phyloP scores from a whole-genome alignment of 768 basidiomycete genomes.

The Lyophyllum atratum region DNA sequence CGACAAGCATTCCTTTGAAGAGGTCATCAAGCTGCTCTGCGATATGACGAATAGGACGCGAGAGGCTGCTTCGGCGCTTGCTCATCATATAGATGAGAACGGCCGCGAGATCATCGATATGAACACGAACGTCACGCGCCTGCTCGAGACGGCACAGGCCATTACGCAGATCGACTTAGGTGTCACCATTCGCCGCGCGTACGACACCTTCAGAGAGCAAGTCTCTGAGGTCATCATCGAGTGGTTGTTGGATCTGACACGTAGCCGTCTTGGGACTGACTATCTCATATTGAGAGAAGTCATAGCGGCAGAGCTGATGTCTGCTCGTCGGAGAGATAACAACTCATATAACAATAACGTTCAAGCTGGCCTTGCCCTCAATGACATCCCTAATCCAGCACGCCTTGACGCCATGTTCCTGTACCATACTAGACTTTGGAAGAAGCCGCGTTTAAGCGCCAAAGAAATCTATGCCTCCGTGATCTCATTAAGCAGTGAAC shows the following conservation, averaged over 20 bases:
- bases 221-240: conserved; percentile 82
- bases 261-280: conserved; percentile 68
- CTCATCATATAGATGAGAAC: conserved; percentile 67
- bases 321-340: conserved; percentile 56
- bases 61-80: conserved; percentile 59
- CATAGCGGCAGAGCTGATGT: conserved; percentile 68
- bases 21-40: conserved; percentile 74
- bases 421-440: conserved; percentile 86
- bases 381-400: conserved; percentile 52
- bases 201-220: conserved; percentile 89
- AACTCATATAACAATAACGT: conserved; percentile 43
- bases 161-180: conserved; percentile 90
- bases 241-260: conserved; percentile 82
- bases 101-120: conserved; percentile 87
- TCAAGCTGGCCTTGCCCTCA: conserved; percentile 36
- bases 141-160: conserved; percentile 78
- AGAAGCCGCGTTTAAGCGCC: conserved; percentile 74
- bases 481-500: conserved; percentile 67
- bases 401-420: conserved; percentile 76
- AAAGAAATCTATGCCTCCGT: conserved; percentile 84
- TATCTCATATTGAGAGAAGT: conserved; percentile 69
- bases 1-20: conserved; percentile 93
- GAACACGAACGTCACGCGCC: conserved; percentile 48
- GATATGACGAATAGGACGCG: conserved; percentile 54
- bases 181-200: conserved; percentile 84